Evolutionary conservation across 2,329 filamentous ascomycete species (phyloP), one percentile per base, ranked within the genome.

Genomic region (Xylariomycetidae sp.): DNA sequence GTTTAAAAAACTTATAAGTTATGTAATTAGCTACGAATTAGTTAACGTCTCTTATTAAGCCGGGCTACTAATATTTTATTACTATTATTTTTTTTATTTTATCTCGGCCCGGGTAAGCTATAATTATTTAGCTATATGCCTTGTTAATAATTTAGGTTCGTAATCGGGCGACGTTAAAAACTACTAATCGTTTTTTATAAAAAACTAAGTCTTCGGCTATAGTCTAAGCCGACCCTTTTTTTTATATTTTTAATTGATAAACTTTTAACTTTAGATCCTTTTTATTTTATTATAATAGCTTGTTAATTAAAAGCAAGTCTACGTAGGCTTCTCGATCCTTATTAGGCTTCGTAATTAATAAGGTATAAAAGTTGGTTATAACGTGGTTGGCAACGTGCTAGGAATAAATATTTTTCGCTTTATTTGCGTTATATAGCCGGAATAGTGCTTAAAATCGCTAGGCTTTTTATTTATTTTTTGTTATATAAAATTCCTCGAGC

Each of bases 41-140:
- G 8, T 29, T 29, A 29, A n/a, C 10, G 8, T 24, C 25, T 32
- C 25, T 24, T 32, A 22, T 32, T 24, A 32, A 4, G 15, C 16
- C 9, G 16, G 25, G 13, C 19, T 25, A 24, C 25, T 32, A 32
- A 25, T 29, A 29, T 6, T 16, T 6, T 14, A 6, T 15, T 12
- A 7, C 14, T 27, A 27, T 23, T 8, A 23, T 23, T 23, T 12
- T 23, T 23, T 8, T 23, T 23, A 23, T 23, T 12, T 23, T 23
- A 23, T 23, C 12, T 23, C 20, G 20, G 7, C 12, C 20, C 20
- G 20, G 20, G 8, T 23, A 23, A 29, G 19, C 19, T 17, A 29
- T 19, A 16, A 29, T 10, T 29, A 17, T 27, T 14, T 14, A 7
- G 15, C 14, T 8, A 27, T 27, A 8, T n/a, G 7, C 7, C 7